Percentiles rank a stretch among this genome's conserved stretches.
Evolutionary conservation across 2,329 filamentous ascomycete genomes (phyloP).

Genomic region (Aspergillus floridensis): DNA sequence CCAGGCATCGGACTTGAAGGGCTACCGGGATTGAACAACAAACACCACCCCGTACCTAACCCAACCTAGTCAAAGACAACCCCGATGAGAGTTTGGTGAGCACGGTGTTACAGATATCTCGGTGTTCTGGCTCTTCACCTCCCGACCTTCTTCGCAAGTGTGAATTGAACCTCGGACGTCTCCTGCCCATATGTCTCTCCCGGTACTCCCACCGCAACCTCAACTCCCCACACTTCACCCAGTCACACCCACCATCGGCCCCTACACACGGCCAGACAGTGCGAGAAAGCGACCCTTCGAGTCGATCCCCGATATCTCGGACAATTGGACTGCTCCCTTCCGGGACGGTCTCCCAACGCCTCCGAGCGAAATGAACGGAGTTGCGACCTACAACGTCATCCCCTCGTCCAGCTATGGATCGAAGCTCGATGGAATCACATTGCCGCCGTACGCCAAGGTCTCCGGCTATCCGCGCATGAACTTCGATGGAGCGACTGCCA

Average conservation of each 20-base stretch:
- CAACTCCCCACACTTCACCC: constrained; percentile 27
- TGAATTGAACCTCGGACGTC: constrained; percentile 10
- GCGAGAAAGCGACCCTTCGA: constrained; percentile 15
- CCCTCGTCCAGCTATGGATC: constrained; percentile 32
- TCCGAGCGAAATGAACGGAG: constrained; percentile 43
- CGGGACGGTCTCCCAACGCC: constrained; percentile 43
- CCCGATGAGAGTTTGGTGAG: constrained; percentile 23
- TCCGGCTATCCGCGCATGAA: constrained; percentile 21
- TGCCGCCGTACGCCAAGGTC: constrained; percentile 23
- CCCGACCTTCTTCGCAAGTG: constrained; percentile 13
- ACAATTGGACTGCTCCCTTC: constrained; percentile 36
- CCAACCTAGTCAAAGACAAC: constrained; percentile 7
- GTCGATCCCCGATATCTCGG: constrained; percentile 17
- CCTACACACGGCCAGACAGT: constrained; percentile 19
- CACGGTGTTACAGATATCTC: constrained; percentile 8
- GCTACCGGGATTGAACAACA: not conserved
- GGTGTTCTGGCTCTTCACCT: not conserved
- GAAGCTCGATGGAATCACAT: constrained; percentile 26
- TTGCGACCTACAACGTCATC: constrained; percentile 37
- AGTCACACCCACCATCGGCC: constrained; percentile 26
- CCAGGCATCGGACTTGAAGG: not conserved
- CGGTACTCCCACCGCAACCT: constrained; percentile 27
- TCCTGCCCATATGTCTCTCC: constrained; percentile 35
- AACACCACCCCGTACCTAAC: constrained; percentile 1
- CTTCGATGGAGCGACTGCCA: constrained; percentile 23